Base-by-base conservation (phyloP, 2,329 filamentous ascomycete species). In the Salinomyces thailandicus region DNA sequence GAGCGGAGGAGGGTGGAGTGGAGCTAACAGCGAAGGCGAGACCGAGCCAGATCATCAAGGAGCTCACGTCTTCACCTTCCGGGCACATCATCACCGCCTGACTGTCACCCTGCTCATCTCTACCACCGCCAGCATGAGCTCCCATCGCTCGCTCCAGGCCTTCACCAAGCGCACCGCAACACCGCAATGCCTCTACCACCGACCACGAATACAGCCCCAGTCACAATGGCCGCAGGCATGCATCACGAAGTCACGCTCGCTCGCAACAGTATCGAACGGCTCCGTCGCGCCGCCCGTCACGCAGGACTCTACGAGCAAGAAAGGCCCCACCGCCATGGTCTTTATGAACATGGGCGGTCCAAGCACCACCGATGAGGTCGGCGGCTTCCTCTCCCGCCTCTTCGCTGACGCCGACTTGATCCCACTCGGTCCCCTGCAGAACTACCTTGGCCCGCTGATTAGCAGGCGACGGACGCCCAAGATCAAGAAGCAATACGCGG, bases 321-420 rank as follows among this genome's bases (percentile, higher is more conserved):
- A 84, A 55, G 89, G 89, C 0, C 86, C 87, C 5, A 98, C 91
- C 4, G 91, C 91, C 29, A 96, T 98, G 77, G 91, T 98, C 11
- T 95, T 98, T 56, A 76, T 98, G 66, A 98, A 98, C 64, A 98
- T 98, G 91, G 91, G 91, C 42, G 91, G 91, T 0, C 91, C 91
- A 3, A 83, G 85, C 1, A 94, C 83, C 3, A 82, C 81, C 4
- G 75, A 79, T 48, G 86, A 98, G 66, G 91, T 98, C 22, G 79
- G 81, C 51, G 77, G 81, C 61, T 98, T 96, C 57, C 66, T 98
- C 32, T 91, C 81, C 59, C 78, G 87, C 50, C 69, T 98, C 49
- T 98, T 98, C 64, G 89, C 89, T 41, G 91, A 98, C 59, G 86
- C 69, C 47, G 93, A 98, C 60, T 66, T 98, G 34, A 98, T 98